Evolutionary conservation across 371 early-diverging fungal genomes (phyloP), one percentile per base, ranked within the genome.

Genomic region (Lichtheimia corymbifera): DNA sequence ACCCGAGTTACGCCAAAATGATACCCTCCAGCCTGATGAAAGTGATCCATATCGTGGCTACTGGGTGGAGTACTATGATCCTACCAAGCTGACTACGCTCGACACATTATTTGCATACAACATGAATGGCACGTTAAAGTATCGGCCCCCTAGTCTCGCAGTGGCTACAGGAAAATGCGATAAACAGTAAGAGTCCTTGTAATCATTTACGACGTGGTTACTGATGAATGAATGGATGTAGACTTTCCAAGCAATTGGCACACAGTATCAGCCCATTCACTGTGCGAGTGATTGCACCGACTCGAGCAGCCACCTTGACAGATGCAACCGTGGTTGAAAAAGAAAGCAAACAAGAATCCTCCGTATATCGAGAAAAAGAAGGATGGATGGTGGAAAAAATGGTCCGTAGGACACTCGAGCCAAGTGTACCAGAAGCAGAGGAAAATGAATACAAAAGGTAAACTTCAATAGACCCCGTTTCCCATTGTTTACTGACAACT

Each of bases 41-140:
- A 62, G 72, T 35, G 76, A 81, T 62, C 70, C 67, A 0, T 74
- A 55, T 67, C 73, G 68, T 62, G 85, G 83, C 14, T 90, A 90
- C 58, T 93, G 91, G 91, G 78, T 80, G 2, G 93, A 93, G 61
- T 91, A 91, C 64, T 93, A 93, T 68, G 77, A 83, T 13, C 92
- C 92, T 13, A 74, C 81, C 24, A 70, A 83, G 42, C 84, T 89
- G 53, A 93, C 95, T 0, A 84, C 90, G 0, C 82, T 96, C 22
- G 87, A 86, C 40, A 65, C 74, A 13, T 64, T 94, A 15, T 95
- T 94, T 74, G 88, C 92, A 0, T 89, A 79, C 61, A 91, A 88
- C 56, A 94, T 97, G 86, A 93, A 92, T 65, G 90, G 90, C 35
- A 93, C 96, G 2, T 72, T 80, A 4, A 82, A 86, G 65, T 82